Evolutionary conservation across 116 monocot species (phyloP), one percentile per base, ranked within the genome.

Genomic region (Zostera marina): DNA sequence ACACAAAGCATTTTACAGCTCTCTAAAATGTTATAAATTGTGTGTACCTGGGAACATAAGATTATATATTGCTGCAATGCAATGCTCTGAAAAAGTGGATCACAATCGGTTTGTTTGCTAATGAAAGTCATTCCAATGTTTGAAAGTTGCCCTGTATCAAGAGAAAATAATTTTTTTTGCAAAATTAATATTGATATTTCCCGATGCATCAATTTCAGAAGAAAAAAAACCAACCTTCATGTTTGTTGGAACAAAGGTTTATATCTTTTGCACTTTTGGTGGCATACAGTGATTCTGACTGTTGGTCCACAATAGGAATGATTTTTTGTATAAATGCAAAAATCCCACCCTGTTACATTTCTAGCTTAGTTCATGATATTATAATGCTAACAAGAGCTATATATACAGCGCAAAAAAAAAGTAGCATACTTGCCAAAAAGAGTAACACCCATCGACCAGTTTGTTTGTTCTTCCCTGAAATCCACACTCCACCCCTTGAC

Each of bases 381-480:
- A 32, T 32, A 32, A 32, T 32, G 5, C 10, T 32, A 23, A n/a
- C n/a, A n/a, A n/a, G n/a, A n/a, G 9, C 7, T 24, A 26, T 32
- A 62, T 41, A 20, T 42, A 43, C n/a, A 58, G 59, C 1, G 60
- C 19, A 17, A 67, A 53, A 20, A 60, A 44, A 58, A 0, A 53
- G 56, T 63, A 3, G 3, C 66, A 77, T 81, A 96, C 94, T 76
- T 89, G 96, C 96, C 96, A 96, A 86, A 89, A 96, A 42, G 96
- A 85, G 61, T 96, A 96, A 74, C 96, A 96, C 61, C 96, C 96
- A 77, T 96, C 96, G 60, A 96, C 96, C 62, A 96, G 72, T 65
- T 96, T 96, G 75, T 96, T 96, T 62, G 72, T 78, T 68, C 89
- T 77, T 15, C 96, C 96, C 74, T 96, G 96, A 80, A 96, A 89